Percentiles rank a stretch among this genome's conserved stretches.
phyloP scores from a whole-genome alignment of 139 green algal species.

The Closterium sp. region DNA sequence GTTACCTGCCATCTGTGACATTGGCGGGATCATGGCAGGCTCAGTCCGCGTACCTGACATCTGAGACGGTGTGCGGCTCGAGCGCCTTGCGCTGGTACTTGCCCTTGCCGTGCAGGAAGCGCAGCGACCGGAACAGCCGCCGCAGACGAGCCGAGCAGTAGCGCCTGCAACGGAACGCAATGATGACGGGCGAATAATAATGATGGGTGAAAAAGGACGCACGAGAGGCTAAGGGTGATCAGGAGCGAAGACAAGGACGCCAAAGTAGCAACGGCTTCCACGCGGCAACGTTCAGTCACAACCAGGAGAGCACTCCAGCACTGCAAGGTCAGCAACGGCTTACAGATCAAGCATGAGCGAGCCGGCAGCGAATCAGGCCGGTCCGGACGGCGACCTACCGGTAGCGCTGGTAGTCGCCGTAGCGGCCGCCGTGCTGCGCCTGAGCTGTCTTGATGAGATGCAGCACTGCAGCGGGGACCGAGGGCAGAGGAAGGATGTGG shows the following conservation, averaged over 20 bases:
- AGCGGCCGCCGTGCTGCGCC: constrained; percentile 74
- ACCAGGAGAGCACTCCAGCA: too few relatives aligned
- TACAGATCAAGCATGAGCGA: too few relatives aligned
- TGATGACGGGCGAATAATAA: not conserved
- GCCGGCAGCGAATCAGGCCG: too few relatives aligned
- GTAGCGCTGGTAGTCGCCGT: constrained; percentile 78
- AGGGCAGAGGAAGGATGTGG: not conserved
- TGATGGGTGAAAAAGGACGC: not conserved
- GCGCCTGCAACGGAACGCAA: constrained; percentile 59
- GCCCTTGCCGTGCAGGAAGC: constrained; percentile 80
- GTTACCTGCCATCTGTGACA: not conserved
- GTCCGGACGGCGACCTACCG: constrained; percentile 56
- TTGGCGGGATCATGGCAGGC: not conserved
- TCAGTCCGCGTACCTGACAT: constrained; percentile 51
- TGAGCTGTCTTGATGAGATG: constrained; percentile 65
- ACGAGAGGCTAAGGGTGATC: not conserved
- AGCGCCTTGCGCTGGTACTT: constrained; percentile 81
- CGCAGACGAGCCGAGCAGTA: constrained; percentile 78
- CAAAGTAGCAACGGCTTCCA: not conserved
- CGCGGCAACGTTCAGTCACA: not conserved
- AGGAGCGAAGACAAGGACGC: not conserved
- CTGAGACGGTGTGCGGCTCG: constrained; percentile 63
- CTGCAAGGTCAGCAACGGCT: too few relatives aligned
- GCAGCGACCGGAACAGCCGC: constrained; percentile 76
- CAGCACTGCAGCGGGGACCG: constrained; percentile 48